Percentiles rank a stretch among this genome's conserved stretches.
Conservation (phyloP, 208 protist species). For the Histomonas meleagridis region DNA sequence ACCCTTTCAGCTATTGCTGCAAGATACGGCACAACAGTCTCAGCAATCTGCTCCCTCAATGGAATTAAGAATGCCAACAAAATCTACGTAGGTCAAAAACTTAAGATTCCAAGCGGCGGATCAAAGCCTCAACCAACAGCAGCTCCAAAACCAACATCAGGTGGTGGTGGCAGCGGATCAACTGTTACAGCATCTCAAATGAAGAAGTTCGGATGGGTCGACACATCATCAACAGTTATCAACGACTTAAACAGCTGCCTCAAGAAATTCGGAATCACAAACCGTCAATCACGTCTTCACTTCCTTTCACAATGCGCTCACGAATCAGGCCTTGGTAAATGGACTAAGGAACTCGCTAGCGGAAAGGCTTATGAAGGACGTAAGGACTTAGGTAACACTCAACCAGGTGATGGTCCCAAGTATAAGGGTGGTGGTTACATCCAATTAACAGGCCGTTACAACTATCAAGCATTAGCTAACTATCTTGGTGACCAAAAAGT, state of each 20-base stretch:
- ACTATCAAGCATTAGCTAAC: neutral
- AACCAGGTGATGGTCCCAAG: conserved; percentile 23
- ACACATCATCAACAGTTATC: neutral
- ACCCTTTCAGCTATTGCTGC: too few relatives aligned
- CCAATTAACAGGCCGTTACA: conserved; percentile 3
- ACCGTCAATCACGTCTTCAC: neutral
- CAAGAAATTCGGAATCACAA: neutral
- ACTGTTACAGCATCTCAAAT: neutral
- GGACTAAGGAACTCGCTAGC: neutral
- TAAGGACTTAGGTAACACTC: neutral
- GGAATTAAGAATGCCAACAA: too few relatives aligned
- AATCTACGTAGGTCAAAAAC: too few relatives aligned
- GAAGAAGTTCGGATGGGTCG: neutral
- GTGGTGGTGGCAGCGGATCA: too few relatives aligned
- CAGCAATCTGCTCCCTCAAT: too few relatives aligned
- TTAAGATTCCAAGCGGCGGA: too few relatives aligned
- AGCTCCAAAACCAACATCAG: too few relatives aligned
- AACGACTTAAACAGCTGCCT: neutral
- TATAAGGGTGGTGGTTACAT: conserved; percentile 28
- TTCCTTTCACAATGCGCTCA: neutral
- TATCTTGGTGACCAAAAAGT: conserved; percentile 30
- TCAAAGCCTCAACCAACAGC: too few relatives aligned
- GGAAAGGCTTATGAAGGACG: neutral
- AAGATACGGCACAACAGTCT: too few relatives aligned
- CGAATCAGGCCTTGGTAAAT: neutral